Evolutionary conservation across 2,329 filamentous ascomycete genomes (phyloP), one percentile per base, ranked within the genome.

Genomic region (Neonectria magnoliae): DNA sequence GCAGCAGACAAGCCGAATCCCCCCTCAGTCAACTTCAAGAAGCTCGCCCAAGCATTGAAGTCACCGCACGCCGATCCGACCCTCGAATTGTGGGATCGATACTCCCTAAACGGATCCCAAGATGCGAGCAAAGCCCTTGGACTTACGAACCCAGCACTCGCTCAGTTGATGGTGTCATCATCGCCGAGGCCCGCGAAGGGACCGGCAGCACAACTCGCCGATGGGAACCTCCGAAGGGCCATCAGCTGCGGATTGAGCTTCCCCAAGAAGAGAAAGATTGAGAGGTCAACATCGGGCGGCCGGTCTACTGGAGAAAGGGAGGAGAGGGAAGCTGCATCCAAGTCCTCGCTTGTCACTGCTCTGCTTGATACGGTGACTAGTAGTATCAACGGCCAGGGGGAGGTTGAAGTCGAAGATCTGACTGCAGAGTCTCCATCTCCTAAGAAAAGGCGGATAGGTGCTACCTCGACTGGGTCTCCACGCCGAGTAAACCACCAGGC

Each of bases 61-160:
- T 91, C 90, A 1, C 90, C 90, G 13, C 87, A 91, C 68, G 85
- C 89, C 33, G 91, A 94, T 72, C 90, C 92, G 41, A 91, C 91
- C 2, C 79, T 90, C 33, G 91, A 94, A 68, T 79, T 94, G 2
- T 95, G 92, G 92, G 92, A 91, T 71, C 88, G 91, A 57, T 93
- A 93, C 75, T 87, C 91, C 41, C 78, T 88, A 16, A 77, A 74
- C 41, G 75, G 58, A 80, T 65, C 68, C 27, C 83, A 73, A 81
- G 84, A 66, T 77, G 79, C 57, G 76, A 81, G 14, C 78, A 83
- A 66, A 70, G 79, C 57, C 77, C 79, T 48, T 1, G 85, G 86
- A 20, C 77, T 84, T 47, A 77, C 81, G 45, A 89, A 88, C 70
- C 87, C 87, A 42, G 81, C 85, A 16, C 81, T 93, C 25, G 86